phyloP scores from a whole-genome alignment of 148 eudicot genomes.

The Rhododendron mucronatum region DNA sequence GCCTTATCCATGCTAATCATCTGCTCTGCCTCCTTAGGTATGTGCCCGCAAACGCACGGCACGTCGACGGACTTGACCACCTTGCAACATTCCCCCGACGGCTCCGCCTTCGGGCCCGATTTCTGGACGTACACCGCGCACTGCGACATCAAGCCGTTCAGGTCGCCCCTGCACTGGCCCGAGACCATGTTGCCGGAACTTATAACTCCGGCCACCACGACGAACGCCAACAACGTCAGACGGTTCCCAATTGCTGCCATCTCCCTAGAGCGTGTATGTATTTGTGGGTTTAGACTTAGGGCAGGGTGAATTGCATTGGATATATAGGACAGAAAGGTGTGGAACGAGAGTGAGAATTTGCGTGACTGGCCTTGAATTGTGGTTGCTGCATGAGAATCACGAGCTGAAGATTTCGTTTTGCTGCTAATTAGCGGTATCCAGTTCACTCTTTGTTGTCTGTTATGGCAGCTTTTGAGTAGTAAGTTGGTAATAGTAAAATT shows the following conservation, averaged over 20 bases:
- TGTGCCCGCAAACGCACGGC: constrained; percentile 38
- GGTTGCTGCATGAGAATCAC: not conserved
- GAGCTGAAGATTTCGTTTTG: not conserved
- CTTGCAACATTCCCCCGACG: constrained; percentile 38
- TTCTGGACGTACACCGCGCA: constrained; percentile 39
- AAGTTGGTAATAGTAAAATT: not conserved
- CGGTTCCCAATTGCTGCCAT: constrained; percentile 20
- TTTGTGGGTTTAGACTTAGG: not conserved
- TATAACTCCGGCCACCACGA: not conserved
- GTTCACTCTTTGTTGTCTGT: not conserved
- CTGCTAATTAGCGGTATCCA: not conserved
- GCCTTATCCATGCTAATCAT: constrained; percentile 55
- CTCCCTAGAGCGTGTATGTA: not conserved
- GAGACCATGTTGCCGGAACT: constrained; percentile 20
- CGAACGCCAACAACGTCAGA: constrained; percentile 11
- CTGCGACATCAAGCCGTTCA: constrained; percentile 36
- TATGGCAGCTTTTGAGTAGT: not conserved
- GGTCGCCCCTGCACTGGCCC: constrained; percentile 48
- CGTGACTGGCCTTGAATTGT: constrained; percentile 1
- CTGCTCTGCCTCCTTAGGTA: constrained; percentile 34
- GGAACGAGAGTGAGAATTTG: not conserved
- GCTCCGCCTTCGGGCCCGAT: constrained; percentile 29
- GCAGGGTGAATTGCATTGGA: not conserved
- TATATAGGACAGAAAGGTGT: not conserved
- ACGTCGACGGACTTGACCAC: constrained; percentile 39